These are phyloP conservation scores for Gyromitra esculenta DNA, from an alignment of 2,329 filamentous ascomycete species.

Conservation along the genomic window DNA sequence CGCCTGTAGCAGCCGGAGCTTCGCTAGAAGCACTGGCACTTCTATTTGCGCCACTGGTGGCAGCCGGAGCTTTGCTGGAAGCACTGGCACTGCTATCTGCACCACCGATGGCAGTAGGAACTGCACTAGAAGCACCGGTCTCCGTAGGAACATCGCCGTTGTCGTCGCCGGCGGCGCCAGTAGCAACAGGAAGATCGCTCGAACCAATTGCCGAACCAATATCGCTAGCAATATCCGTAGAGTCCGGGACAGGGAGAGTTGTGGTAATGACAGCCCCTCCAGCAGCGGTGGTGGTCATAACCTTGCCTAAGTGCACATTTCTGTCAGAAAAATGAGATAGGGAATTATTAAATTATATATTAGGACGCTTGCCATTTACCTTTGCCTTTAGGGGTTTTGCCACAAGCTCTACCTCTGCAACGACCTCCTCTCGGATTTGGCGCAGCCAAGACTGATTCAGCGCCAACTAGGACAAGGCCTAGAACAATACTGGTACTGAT, in stretches of 20 bases:
- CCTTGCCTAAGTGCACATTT: conserved; percentile 22
- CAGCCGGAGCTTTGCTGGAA: background rate
- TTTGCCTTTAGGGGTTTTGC: conserved; percentile 4
- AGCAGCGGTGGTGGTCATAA: conserved; percentile 27
- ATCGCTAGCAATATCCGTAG: background rate
- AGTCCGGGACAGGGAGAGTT: conserved; percentile 24
- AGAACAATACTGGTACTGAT: conserved; percentile 21
- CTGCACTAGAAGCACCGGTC: conserved; percentile 28
- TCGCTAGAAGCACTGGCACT: conserved; percentile 20
- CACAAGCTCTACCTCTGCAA: conserved; percentile 35
- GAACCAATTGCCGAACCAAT: conserved; percentile 3
- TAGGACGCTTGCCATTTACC: background rate
- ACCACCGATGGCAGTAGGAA: conserved; percentile 8
- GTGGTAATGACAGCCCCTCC: conserved; percentile 30
- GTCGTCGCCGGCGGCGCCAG: background rate
- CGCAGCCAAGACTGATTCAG: conserved; percentile 28
- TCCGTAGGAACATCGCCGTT: conserved; percentile 13
- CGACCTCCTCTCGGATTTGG: conserved; percentile 9
- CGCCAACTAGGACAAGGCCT: conserved; percentile 26
- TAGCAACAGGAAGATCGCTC: conserved; percentile 2
- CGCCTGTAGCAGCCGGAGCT: conserved; percentile 11
- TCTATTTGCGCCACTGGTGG: background rate
- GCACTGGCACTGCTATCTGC: background rate
- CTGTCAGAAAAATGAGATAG: background rate
- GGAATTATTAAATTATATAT: conserved; percentile 3